Conservation (phyloP, 2,329 filamentous ascomycete genomes). For the Aspergillus versicolor region DNA sequence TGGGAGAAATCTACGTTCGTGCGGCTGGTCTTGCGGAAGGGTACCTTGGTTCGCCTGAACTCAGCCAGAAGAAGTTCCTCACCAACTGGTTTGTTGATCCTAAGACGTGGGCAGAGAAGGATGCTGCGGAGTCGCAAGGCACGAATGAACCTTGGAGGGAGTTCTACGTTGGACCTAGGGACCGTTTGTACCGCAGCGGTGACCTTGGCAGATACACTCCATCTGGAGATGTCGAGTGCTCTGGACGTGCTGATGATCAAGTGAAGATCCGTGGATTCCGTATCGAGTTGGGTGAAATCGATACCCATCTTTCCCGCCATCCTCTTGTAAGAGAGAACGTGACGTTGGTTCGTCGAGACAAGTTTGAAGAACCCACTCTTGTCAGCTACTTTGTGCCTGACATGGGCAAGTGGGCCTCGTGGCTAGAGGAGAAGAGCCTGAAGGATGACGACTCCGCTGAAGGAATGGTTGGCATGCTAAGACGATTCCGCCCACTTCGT, state of each 20-base stretch:
- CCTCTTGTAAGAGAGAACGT: slow-evolving; percentile 78
- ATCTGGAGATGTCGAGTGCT: slow-evolving; percentile 71
- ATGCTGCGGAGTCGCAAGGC: slow-evolving; percentile 54
- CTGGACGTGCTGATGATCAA: slow-evolving; percentile 80
- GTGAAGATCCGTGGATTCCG: slow-evolving; percentile 96
- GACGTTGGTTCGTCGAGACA: slow-evolving; percentile 79
- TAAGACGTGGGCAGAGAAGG: slow-evolving; percentile 64
- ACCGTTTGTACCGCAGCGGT: slow-evolving; percentile 83
- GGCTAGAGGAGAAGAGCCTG: slow-evolving; percentile 57
- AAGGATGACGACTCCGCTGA: slow-evolving; percentile 53
- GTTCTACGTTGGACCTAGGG: slow-evolving; percentile 77
- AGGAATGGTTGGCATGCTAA: slow-evolving; percentile 56
- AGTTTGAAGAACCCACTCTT: slow-evolving; percentile 79
- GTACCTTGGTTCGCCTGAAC: slow-evolving; percentile 63
- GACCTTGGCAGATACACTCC: slow-evolving; percentile 76
- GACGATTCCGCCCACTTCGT: slow-evolving; percentile 61
- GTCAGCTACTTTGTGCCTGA: slow-evolving; percentile 92
- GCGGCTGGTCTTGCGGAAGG: slow-evolving; percentile 82
- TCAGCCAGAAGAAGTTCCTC: slow-evolving; percentile 75
- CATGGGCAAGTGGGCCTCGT: slow-evolving; percentile 68
- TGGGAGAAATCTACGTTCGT: slow-evolving; percentile 80
- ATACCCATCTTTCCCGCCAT: slow-evolving; percentile 74
- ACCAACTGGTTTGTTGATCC: slow-evolving; percentile 83
- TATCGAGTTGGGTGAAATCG: slow-evolving; percentile 92
- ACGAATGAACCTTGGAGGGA: slow-evolving; percentile 70